These are phyloP conservation scores for Aegilops tauschii DNA, from an alignment of 176 grass and related monocot genomes.

Conservation along the genomic window DNA sequence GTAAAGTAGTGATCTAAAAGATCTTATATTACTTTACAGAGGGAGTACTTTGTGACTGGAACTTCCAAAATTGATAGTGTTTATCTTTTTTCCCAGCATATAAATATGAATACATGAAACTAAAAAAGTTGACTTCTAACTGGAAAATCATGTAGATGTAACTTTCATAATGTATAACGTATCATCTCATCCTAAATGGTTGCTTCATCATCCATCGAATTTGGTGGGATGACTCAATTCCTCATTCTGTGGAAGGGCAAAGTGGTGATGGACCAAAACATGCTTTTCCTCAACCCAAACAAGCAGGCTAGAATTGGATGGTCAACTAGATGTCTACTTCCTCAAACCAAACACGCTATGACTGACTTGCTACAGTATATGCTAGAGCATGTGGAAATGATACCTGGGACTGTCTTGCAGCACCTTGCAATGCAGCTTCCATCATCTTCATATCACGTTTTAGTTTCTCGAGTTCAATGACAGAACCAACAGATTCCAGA, in stretches of 20 bases:
- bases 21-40: no score
- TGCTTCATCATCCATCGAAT: not conserved
- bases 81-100: slow-evolving; percentile 21
- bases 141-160: slow-evolving; percentile 25
- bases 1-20: not conserved
- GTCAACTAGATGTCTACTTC: not conserved
- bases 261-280: not conserved
- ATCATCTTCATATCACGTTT: slow-evolving; percentile 95
- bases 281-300: not conserved
- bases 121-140: slow-evolving; percentile 11
- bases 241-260: not conserved
- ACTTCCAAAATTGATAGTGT: not conserved
- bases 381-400: slow-evolving; percentile 17
- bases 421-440: slow-evolving; percentile 99
- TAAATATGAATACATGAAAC: slow-evolving; percentile 12
- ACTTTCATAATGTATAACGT: not conserved
- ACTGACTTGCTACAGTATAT: slow-evolving; percentile 8
- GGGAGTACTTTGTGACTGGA: not conserved
- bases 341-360: not conserved
- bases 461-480: slow-evolving; percentile 68
- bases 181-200: not conserved
- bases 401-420: slow-evolving; percentile 99
- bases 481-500: slow-evolving; percentile 36
- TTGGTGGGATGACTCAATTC: not conserved
- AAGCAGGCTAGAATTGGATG: not conserved